Evolutionary conservation across 305 asterid species (phyloP).

Genomic region (Solanum chacoense): DNA sequence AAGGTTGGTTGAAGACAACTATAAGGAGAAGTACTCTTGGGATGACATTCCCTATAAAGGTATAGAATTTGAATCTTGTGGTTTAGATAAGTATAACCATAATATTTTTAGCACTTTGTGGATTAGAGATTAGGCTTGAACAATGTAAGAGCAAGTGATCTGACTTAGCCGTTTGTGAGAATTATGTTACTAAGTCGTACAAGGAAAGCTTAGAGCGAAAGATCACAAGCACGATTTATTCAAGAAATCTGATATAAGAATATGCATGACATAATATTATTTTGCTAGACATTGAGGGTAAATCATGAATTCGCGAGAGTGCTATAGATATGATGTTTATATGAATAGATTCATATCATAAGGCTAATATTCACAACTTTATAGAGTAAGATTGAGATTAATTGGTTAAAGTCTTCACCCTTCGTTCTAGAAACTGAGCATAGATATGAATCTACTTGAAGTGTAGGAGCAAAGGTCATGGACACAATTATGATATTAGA

Average conservation of each 20-base stretch:
- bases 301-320: background rate
- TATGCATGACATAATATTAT: background rate
- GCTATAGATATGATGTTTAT: background rate
- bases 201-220: background rate
- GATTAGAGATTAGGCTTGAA: background rate
- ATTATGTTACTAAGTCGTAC: background rate
- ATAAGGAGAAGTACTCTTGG: background rate
- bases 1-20: background rate
- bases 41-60: background rate
- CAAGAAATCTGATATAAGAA: background rate
- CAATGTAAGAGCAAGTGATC: background rate
- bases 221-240: background rate
- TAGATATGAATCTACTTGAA: background rate
- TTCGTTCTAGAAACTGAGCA: background rate
- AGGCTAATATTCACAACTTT: background rate
- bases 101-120: background rate
- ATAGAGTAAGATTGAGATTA: background rate
- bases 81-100: background rate
- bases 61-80: background rate
- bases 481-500: background rate
- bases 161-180: background rate
- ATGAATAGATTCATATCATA: background rate
- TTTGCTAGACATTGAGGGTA: background rate
- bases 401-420: background rate
- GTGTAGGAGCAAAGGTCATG: background rate